phyloP scores from a whole-genome alignment of 2,329 filamentous ascomycete genomes.

The Fusarium circinatum region DNA sequence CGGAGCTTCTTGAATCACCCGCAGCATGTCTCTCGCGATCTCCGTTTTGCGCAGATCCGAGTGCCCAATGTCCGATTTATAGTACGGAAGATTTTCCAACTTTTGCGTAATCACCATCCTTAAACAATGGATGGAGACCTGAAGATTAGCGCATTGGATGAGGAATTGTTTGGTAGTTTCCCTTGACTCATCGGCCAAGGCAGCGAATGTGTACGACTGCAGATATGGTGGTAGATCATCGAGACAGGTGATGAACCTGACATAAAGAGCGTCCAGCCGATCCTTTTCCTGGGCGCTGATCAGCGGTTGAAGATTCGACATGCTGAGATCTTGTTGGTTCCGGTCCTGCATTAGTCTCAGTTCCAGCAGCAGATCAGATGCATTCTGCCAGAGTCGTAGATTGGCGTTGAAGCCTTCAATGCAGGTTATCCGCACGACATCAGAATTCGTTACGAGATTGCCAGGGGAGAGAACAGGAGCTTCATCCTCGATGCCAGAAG shows the following conservation, averaged over 20 bases:
- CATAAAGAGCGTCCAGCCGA: constrained; percentile 50
- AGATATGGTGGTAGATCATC: constrained; percentile 52
- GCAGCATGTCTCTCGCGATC: constrained; percentile 55
- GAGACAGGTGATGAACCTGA: constrained; percentile 54
- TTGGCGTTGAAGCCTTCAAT: constrained; percentile 56
- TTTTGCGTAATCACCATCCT: constrained; percentile 54
- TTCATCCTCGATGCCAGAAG: constrained; percentile 46
- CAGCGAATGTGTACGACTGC: constrained; percentile 44
- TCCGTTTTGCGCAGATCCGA: constrained; percentile 52
- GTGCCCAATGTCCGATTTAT: constrained; percentile 45
- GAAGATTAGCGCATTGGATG: constrained; percentile 55
- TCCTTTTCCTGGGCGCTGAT: constrained; percentile 44
- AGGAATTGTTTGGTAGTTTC: constrained; percentile 47
- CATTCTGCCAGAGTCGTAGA: constrained; percentile 53
- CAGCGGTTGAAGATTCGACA: not conserved
- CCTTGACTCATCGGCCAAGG: constrained; percentile 6
- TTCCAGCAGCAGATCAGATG: constrained; percentile 53
- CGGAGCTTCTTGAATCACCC: constrained; percentile 53
- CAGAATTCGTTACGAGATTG: constrained; percentile 14
- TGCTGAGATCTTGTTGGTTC: constrained; percentile 14
- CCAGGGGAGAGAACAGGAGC: constrained; percentile 25
- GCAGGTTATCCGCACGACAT: constrained; percentile 40
- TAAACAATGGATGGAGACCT: constrained; percentile 54
- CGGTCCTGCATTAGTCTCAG: constrained; percentile 47
- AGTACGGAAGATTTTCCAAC: constrained; percentile 48